phyloP scores from a whole-genome alignment of 768 basidiomycete genomes.

The Kwoniella pini region DNA sequence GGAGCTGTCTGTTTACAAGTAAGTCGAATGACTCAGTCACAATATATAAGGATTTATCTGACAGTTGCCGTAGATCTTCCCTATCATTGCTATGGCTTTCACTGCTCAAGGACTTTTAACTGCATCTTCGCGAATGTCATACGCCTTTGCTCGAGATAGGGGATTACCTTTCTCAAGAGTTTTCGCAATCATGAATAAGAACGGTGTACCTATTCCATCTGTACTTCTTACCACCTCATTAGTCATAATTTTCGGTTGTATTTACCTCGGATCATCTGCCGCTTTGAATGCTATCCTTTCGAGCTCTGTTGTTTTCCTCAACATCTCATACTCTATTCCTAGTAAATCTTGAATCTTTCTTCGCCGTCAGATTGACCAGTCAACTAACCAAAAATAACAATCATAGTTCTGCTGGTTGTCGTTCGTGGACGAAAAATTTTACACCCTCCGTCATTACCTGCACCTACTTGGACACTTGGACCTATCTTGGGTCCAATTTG shows the following conservation, averaged over 20 bases:
- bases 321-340: conserved; percentile 45
- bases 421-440: conserved; percentile 33
- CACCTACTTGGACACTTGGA: conserved; percentile 54
- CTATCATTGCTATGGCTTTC: conserved; percentile 45
- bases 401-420: conserved; percentile 32
- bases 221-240: conserved; percentile 34
- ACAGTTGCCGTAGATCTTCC: conserved; percentile 29
- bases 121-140: conserved; percentile 42
- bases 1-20: conserved; percentile 44
- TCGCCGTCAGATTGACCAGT: not conserved
- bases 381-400: not conserved
- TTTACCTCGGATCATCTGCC: conserved; percentile 41
- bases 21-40: too few relatives aligned
- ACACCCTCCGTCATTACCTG: conserved; percentile 38
- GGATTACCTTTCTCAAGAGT: conserved; percentile 37
- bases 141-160: conserved; percentile 41
- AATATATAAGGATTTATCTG: too few relatives aligned
- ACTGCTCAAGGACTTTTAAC: conserved; percentile 45
- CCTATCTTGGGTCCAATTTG: conserved; percentile 36
- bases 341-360: conserved; percentile 25
- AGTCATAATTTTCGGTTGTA: conserved; percentile 45
- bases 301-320: conserved; percentile 43
- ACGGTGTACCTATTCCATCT: conserved; percentile 39
- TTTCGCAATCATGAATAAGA: conserved; percentile 31
- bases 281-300: conserved; percentile 50